Conservation (phyloP, 371 early-diverging fungal species). For the Lichtheimia corymbifera region DNA sequence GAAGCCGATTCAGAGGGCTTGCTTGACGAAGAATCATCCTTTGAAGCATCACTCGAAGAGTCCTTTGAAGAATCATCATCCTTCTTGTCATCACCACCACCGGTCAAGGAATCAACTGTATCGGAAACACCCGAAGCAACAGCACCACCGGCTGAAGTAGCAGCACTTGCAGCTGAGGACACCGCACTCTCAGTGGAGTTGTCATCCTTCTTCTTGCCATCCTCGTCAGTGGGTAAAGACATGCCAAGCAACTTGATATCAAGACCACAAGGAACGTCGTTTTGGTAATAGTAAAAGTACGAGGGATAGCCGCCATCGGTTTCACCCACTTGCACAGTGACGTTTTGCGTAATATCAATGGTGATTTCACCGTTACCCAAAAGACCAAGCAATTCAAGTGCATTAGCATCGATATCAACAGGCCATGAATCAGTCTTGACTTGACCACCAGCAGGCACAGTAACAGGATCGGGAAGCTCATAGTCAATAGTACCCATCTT, state of each 20-base stretch:
- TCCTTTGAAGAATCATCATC: too few species aligned
- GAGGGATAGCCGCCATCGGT: conserved; percentile 22
- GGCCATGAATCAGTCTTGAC: conserved; percentile 22
- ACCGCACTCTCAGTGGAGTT: not conserved
- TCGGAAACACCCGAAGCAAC: too few species aligned
- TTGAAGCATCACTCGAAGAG: too few species aligned
- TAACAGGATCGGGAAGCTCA: conserved; percentile 27
- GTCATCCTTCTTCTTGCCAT: conserved; percentile 4
- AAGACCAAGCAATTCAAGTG: conserved; percentile 16
- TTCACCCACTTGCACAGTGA: conserved; percentile 38
- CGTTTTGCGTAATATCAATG: conserved; percentile 36
- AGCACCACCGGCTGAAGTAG: not conserved
- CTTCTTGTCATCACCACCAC: too few species aligned
- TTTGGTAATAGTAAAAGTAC: conserved; percentile 34
- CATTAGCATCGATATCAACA: conserved; percentile 22
- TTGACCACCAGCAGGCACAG: conserved; percentile 31
- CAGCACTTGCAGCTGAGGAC: not conserved
- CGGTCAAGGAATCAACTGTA: too few species aligned
- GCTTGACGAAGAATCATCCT: too few species aligned
- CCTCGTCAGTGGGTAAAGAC: conserved; percentile 11
- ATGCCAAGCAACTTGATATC: conserved; percentile 17
- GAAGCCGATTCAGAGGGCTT: too few species aligned
- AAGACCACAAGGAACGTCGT: conserved; percentile 24
- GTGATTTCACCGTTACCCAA: conserved; percentile 19
- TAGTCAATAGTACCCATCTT: conserved; percentile 28